Evolutionary conservation across 306 rosid species (phyloP), one percentile per base, ranked within the genome.

Genomic region (Boehmeria nivea): DNA sequence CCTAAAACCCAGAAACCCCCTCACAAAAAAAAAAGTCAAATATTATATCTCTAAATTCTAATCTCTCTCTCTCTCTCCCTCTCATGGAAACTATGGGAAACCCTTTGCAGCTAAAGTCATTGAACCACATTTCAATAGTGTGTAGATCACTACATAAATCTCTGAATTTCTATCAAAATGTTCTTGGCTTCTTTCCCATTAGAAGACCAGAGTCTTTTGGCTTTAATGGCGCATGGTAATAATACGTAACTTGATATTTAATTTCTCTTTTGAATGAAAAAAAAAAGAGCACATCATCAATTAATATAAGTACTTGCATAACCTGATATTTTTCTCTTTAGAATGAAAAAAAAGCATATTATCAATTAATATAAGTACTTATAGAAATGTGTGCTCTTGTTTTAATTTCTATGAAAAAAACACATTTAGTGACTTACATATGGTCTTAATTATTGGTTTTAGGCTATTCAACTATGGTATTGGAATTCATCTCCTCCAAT

Each of bases 391-490:
- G n/a, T n/a, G n/a, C n/a, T n/a, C n/a, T n/a, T n/a, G n/a, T n/a
- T n/a, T n/a, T n/a, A n/a, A n/a, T n/a, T n/a, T n/a, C n/a, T 31
- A 31, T 31, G 36, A 31, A 49, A 49, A 12, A 20, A 23, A 14
- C 10, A 0, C 5, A 3, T 40, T 40, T 28, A 3, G 34, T 28
- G 3, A 8, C 8, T 28, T 28, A 8, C 8, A 3, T 28, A 4
- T 31, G 5, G 36, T 1, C n/a, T 40, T 0, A 40, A 11, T 40
- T 40, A 52, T 64, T 44, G 28, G 19, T 22, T 28, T 2, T 36
- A 88, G 97, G 97, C 65, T 85, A 60, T 83, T 72, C 71, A 85
- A 75, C 57, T 76, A 78, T 69, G 91, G 95, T 21, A 74, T 88
- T 59, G 97, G 95, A 36, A 78, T 88, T 60, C 97, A 81, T 69